These are phyloP conservation scores for Sherardia arvensis DNA, from an alignment of 257 asterid genomes.

Conservation along the genomic window DNA sequence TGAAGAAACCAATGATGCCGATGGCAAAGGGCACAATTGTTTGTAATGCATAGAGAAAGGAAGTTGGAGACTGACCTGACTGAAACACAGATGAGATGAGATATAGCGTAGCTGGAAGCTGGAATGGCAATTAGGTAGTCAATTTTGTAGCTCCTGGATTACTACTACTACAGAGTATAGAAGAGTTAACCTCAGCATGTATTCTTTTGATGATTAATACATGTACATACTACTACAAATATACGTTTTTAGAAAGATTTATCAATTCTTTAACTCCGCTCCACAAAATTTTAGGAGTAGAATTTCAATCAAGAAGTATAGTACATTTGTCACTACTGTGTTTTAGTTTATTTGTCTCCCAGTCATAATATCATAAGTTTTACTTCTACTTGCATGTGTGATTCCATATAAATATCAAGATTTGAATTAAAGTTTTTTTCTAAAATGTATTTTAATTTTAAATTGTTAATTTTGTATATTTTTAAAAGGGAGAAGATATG, in stretches of 20 bases:
- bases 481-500: too few relatives aligned
- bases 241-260: slow-evolving; percentile 4
- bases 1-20: neutral
- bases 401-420: too few relatives aligned
- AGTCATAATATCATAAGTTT: too few relatives aligned
- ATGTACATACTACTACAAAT: slow-evolving; percentile 2
- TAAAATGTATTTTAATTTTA: too few relatives aligned
- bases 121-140: slow-evolving; percentile 10
- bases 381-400: too few relatives aligned
- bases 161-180: neutral
- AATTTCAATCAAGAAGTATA: too few relatives aligned
- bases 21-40: slow-evolving; percentile 13
- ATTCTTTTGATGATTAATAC: slow-evolving; percentile 10
- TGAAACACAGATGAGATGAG: slow-evolving; percentile 13
- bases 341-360: too few relatives aligned
- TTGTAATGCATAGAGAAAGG: slow-evolving; percentile 15
- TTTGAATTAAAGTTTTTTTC: too few relatives aligned
- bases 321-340: too few relatives aligned
- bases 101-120: slow-evolving; percentile 9
- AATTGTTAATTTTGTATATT: too few relatives aligned
- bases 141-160: slow-evolving; percentile 24
- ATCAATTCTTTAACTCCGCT: slow-evolving; percentile 6
- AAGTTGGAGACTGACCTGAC: slow-evolving; percentile 24
- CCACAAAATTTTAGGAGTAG: too few relatives aligned
- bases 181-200: neutral